Evolutionary conservation across 768 basidiomycete genomes (phyloP).

Genomic region (Pisolithus microcarpus): DNA sequence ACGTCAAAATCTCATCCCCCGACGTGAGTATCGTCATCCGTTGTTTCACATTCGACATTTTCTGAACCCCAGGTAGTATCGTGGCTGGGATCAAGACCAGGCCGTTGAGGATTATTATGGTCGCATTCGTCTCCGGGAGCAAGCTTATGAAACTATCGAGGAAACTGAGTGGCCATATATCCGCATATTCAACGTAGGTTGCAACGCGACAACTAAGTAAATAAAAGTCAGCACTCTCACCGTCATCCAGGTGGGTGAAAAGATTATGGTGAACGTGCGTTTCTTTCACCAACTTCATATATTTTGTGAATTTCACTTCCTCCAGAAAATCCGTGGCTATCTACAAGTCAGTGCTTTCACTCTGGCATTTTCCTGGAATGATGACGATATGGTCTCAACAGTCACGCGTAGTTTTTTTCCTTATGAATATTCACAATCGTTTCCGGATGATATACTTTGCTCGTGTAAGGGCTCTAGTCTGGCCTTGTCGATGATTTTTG

Average conservation of each 20-base stretch:
- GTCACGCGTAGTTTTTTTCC: conserved; percentile 94
- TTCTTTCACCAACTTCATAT: not conserved
- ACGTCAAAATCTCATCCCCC: conserved; percentile 96
- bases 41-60: not conserved
- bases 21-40: conserved; percentile 53
- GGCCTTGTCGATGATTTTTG: not conserved
- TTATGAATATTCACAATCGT: conserved; percentile 98
- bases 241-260: conserved; percentile 72
- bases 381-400: conserved; percentile 27
- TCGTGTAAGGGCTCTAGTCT: conserved; percentile 46
- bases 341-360: conserved; percentile 50
- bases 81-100: conserved; percentile 85
- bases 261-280: conserved; percentile 87
- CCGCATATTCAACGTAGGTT: conserved; percentile 80
- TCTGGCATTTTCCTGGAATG: not conserved
- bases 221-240: conserved; percentile 6
- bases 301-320: not conserved
- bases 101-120: conserved; percentile 88
- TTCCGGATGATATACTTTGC: conserved; percentile 96
- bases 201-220: not conserved
- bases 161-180: conserved; percentile 91
- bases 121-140: conserved; percentile 84
- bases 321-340: conserved; percentile 79
- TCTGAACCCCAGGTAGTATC: conserved; percentile 52
- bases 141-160: conserved; percentile 84